A percentile compares a stretch with the other conserved stretches of the same genome.
phyloP scores from a whole-genome alignment of 352 stramenopile species.

The Phytophthora colocasiae region DNA sequence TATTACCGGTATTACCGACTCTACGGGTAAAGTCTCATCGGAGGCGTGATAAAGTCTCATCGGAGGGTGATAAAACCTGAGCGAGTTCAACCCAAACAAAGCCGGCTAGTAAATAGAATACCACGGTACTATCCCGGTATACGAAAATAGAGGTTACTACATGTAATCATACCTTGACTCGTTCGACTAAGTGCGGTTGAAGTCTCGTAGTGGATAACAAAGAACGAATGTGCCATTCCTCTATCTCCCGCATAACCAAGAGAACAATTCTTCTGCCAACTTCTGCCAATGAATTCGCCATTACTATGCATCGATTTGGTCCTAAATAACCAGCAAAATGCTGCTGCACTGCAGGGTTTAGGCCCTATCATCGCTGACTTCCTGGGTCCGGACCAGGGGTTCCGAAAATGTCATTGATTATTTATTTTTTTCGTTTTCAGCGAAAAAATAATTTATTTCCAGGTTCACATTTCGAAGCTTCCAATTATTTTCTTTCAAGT shows the following conservation, averaged over 20 bases:
- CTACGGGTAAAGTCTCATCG: too few species aligned
- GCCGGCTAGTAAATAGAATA: too few species aligned
- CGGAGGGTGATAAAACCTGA: too few species aligned
- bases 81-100: too few species aligned
- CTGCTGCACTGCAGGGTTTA: constrained; percentile 11
- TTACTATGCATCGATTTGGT: constrained; percentile 14
- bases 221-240: constrained; percentile 6
- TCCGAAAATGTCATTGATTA: too few species aligned
- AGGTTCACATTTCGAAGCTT: too few species aligned
- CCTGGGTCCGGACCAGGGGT: too few species aligned
- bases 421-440: too few species aligned
- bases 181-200: constrained; percentile 20
- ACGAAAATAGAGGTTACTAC: not conserved
- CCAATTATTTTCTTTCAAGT: too few species aligned
- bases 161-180: not conserved
- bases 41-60: too few species aligned
- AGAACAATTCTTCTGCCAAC: not conserved
- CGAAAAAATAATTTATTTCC: too few species aligned
- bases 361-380: constrained; percentile 13
- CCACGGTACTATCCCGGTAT: not conserved
- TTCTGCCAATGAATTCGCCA: not conserved
- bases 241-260: constrained; percentile 4
- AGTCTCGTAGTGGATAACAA: constrained; percentile 6
- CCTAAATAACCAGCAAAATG: not conserved
- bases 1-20: too few species aligned